A percentile compares a stretch with the other conserved stretches of the same genome.
Evolutionary conservation across 805 yeast species (phyloP).

Genomic region (Yamadazyma insecticola): DNA sequence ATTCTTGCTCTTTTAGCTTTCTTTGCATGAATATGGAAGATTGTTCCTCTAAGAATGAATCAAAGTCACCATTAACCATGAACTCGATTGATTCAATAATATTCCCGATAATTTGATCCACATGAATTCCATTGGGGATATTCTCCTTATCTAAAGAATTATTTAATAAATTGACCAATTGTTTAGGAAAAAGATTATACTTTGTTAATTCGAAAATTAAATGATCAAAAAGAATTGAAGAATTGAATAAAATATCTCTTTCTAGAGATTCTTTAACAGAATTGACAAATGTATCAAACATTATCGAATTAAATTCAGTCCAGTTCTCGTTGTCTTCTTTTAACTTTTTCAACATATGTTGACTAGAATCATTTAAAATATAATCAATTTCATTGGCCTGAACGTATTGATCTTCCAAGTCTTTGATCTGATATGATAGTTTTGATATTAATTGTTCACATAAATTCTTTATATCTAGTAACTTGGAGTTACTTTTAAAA

Average conservation of each 20-base stretch:
- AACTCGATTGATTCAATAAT: conserved; percentile 11
- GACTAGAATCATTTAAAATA: conserved; percentile 42
- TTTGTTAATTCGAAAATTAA: conserved; percentile 22
- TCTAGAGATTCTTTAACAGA: conserved; percentile 46
- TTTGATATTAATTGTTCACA: conserved; percentile 31
- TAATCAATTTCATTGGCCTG: conserved; percentile 49
- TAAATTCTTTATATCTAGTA: conserved; percentile 13
- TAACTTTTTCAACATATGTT: conserved; percentile 42
- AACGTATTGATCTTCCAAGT: conserved; percentile 47
- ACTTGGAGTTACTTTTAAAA: too few relatives aligned
- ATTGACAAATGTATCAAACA: conserved; percentile 38
- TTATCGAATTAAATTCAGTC: conserved; percentile 40
- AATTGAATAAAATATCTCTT: conserved; percentile 49
- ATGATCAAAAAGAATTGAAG: conserved; percentile 54
- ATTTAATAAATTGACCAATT: conserved; percentile 4
- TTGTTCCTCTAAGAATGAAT: conserved; percentile 25
- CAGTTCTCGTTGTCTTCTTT: conserved; percentile 55
- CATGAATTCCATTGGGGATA: not conserved
- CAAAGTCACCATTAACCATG: conserved; percentile 32
- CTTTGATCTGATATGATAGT: conserved; percentile 41
- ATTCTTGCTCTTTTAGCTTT: conserved; percentile 13
- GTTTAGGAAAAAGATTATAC: conserved; percentile 2
- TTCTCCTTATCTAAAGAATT: conserved; percentile 3
- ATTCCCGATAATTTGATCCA: not conserved
- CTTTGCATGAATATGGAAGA: conserved; percentile 25